Evolutionary conservation across 2,329 filamentous ascomycete species (phyloP), one percentile per base, ranked within the genome.

Genomic region (Falciphora oryzae): DNA sequence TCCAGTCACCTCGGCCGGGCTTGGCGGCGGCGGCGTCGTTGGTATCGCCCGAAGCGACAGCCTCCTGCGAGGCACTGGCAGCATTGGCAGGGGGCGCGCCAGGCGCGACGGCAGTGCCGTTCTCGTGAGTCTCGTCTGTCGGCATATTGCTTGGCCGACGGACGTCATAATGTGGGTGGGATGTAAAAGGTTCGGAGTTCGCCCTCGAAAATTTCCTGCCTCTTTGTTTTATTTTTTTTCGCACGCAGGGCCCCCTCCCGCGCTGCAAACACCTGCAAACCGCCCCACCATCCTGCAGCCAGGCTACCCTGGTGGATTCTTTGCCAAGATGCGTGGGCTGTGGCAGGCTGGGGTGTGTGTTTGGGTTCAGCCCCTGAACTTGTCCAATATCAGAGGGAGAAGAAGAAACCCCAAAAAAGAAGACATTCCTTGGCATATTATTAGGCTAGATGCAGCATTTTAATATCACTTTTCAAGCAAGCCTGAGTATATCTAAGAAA

Each of bases 21-120:
- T 29, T 31, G 57, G 57, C 27, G 57, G 57, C 57, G 25, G 57
- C 57, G 57, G 25, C n/a, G 53, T 57, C 50, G 28, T 25, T 25
- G 27, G 31, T 25, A 50, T 57, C 50, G 28, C 31, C 61, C 1
- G 31, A 27, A 14, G 53, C 38, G 16, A 32, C 50, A 57, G 61
- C 28, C 44, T n/a, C 44, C 18, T n/a, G 18, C 7, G 57, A 14
- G n/a, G 25, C 27, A 27, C 29, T 31, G 57, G 25, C 10, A 25
- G 25, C 29, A 50, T 57, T 35, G 22, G n/a, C 61, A 8, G 53
- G 25, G 16, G 29, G 50, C 27, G 50, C 50, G 25, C n/a, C 29
- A 57, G 61, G 27, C 44, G 61, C 61, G 22, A n/a, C 22, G n/a
- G 29, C 61, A 57, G 61, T 32, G 61, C 50, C 61, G 4, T 63